Conservation (phyloP, 2,329 filamentous ascomycete genomes). For the Parastagonospora avenae region DNA sequence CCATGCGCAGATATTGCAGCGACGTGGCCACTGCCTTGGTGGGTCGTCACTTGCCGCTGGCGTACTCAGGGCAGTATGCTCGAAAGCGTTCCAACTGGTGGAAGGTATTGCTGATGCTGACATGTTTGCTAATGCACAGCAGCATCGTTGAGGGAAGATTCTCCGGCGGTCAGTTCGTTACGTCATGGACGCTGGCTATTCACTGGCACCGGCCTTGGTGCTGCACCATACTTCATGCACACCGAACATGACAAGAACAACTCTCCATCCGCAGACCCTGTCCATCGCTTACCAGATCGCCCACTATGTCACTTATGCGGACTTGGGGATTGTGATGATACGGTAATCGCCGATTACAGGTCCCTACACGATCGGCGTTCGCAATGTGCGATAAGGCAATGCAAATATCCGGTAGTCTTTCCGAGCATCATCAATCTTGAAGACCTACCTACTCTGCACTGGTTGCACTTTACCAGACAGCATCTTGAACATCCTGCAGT, state of each 20-base stretch:
- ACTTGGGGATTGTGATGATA: not conserved
- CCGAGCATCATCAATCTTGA: not conserved
- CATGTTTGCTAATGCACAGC: not conserved
- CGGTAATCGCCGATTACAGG: not conserved
- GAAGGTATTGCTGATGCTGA: not conserved
- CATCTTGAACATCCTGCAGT: constrained; percentile 3
- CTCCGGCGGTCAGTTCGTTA: not conserved
- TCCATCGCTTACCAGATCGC: not conserved
- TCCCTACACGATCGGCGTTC: constrained; percentile 7
- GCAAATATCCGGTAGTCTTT: not conserved
- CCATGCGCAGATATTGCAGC: not conserved
- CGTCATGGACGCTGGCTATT: not conserved
- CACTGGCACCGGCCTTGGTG: too few species aligned
- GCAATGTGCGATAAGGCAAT: constrained; percentile 8
- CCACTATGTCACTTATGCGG: too few species aligned
- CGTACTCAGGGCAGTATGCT: not conserved
- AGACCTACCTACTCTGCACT: not conserved
- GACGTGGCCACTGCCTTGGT: too few species aligned
- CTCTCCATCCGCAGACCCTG: too few species aligned
- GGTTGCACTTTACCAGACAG: not conserved
- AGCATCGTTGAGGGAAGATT: not conserved
- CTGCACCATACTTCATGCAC: too few species aligned
- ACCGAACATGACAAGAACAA: too few species aligned
- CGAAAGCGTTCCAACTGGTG: not conserved
- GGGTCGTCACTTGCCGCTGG: not conserved